Evolutionary conservation across 2,329 filamentous ascomycete genomes (phyloP).

Genomic region (Ceratocystiopsis sp.): DNA sequence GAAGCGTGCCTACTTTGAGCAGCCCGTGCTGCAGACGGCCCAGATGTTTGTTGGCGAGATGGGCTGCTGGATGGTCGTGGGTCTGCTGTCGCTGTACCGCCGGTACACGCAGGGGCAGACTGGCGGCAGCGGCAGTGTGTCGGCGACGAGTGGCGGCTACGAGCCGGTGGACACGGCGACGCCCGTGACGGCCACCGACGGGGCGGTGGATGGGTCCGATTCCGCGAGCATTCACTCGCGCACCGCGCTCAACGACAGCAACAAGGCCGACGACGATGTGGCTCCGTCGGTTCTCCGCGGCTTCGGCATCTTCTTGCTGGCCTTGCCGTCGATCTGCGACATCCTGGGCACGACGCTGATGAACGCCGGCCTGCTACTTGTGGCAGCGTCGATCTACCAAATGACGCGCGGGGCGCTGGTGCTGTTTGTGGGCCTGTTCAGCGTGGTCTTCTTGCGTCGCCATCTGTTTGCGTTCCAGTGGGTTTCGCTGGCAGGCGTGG

Average conservation of each 20-base stretch:
- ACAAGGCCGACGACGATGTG: constrained; percentile 9
- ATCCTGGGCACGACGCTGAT: constrained; percentile 92
- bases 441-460: constrained; percentile 72
- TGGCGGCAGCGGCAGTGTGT: constrained; percentile 4
- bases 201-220: constrained; percentile 27
- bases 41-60: constrained; percentile 98
- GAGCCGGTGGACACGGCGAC: constrained; percentile 38
- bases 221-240: constrained; percentile 26
- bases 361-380: constrained; percentile 88
- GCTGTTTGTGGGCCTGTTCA: constrained; percentile 89
- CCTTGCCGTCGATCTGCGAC: constrained; percentile 80
- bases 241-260: constrained; percentile 25
- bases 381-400: constrained; percentile 92
- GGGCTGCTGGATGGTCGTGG: constrained; percentile 87
- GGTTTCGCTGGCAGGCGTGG: constrained; percentile 72
- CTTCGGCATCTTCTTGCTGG: constrained; percentile 54
- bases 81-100: constrained; percentile 48
- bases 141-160: constrained; percentile 37
- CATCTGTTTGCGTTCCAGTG: constrained; percentile 80
- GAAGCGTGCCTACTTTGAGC: constrained; percentile 63
- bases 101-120: constrained; percentile 25
- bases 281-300: constrained; percentile 45
- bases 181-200: constrained; percentile 26
- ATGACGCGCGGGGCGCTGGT: constrained; percentile 95
- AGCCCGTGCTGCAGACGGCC: constrained; percentile 87